Base-by-base conservation (phyloP, 1,139 yeast species). In the Suhomyces terraborum region DNA sequence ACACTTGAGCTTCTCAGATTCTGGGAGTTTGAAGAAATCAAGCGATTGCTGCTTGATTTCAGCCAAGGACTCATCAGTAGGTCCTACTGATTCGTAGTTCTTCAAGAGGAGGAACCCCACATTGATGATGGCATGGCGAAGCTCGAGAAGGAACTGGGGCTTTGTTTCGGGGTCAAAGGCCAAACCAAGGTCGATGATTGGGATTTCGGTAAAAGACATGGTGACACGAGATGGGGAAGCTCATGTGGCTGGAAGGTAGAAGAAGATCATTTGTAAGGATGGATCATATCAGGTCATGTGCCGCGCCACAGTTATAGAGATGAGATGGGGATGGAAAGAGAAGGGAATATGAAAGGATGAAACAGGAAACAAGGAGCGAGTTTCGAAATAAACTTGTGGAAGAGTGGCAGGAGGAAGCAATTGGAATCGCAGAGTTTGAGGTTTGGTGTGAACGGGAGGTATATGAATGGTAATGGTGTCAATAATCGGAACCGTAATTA, bases 71-170 rank as follows among this genome's bases (percentile, higher is more conserved):
- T 55, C 53, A 50, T 60, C 28, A 33, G 52, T 10, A 41, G 74
- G 63, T 1, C 74, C 82, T 43, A 43, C 73, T 6, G 32, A 31
- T 9, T 50, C 53, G 51, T 71, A 78, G 56, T 79, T 77, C 36
- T 62, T 65, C 19, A 80, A 61, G 40, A 81, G 69, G 40, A 82
- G 66, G 56, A 82, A 82, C 4, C 88, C 88, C 21, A 80, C 79
- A 32, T 78, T 72, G 47, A 82, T 75, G 32, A 81, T 61, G 0
- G 86, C 85, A 51, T 77, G 60, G 35, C 77, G 67, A 30, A 82
- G 67, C 17, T 73, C 64, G 1, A 42, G 50, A 14, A 81, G 64
- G 45, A 82, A 72, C 52, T 65, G 60, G 0, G 67, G 69, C 47
- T 69, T 72, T 7, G 75, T 69, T 0, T 48, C 54, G 2, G 76